Conservation (phyloP, 495 filamentous ascomycete genomes). For the Cetradonia linearis region DNA sequence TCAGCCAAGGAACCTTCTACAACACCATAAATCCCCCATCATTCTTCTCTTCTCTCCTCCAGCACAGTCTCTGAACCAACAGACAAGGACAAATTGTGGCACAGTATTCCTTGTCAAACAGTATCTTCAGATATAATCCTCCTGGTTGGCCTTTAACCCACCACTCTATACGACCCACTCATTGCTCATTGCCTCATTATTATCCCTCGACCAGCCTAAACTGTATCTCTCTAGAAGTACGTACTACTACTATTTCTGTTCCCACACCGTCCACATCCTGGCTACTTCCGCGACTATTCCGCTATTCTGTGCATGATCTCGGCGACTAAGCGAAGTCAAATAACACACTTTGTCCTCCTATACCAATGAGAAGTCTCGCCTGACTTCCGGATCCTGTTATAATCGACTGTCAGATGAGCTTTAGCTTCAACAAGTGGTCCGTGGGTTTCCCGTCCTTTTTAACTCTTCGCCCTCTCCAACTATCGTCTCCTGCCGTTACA, state of each 20-base stretch:
- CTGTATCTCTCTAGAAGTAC: not conserved
- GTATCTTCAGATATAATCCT: not conserved
- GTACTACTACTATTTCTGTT: no score
- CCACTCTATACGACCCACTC: not conserved
- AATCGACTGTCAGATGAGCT: slow-evolving; percentile 12
- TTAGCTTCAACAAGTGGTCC: slow-evolving; percentile 9
- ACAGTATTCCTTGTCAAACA: not conserved
- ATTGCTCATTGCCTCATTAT: not conserved
- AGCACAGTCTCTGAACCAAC: not conserved
- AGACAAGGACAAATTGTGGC: not conserved
- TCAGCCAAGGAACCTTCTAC: not conserved
- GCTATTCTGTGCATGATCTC: slow-evolving; percentile 1
- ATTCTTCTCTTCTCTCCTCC: no score
- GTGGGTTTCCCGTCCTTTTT: slow-evolving; percentile 7
- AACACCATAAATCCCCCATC: no score
- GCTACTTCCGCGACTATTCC: not conserved
- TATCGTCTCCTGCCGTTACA: not conserved
- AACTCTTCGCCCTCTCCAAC: not conserved
- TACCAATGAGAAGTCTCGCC: slow-evolving; percentile 1
- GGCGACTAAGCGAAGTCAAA: slow-evolving; percentile 3
- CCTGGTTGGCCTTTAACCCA: not conserved
- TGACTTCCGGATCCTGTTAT: slow-evolving; percentile 5
- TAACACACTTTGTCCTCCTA: not conserved
- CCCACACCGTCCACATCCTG: no score
- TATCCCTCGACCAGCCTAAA: not conserved